Conservation (phyloP, 2,329 filamentous ascomycete genomes). For the Penicillium sp. region DNA sequence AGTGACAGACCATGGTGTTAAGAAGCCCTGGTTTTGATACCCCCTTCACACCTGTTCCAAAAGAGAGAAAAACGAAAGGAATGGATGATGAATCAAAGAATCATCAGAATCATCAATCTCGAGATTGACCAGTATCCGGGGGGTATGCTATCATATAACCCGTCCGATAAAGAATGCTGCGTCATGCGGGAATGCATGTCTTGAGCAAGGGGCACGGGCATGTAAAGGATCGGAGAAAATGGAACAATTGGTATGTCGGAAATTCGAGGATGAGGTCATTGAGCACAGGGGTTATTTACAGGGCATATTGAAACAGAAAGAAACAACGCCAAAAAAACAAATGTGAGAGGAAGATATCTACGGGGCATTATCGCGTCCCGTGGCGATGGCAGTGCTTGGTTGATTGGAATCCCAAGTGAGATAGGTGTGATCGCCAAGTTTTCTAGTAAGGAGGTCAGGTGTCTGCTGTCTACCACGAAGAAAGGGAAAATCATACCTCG, state of each 20-base stretch:
- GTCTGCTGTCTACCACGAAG: background rate
- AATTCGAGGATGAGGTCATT: slow-evolving; percentile 14
- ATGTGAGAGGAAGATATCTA: slow-evolving; percentile 7
- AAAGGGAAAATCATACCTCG: slow-evolving; percentile 59
- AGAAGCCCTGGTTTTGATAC: slow-evolving; percentile 8
- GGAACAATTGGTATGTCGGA: slow-evolving; percentile 9
- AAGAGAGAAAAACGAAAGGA: background rate
- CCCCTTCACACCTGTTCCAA: slow-evolving; percentile 8
- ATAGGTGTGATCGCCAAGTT: slow-evolving; percentile 97
- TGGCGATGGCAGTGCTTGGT: slow-evolving; percentile 54
- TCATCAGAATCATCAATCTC: background rate
- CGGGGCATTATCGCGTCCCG: slow-evolving; percentile 49
- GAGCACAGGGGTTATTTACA: slow-evolving; percentile 17
- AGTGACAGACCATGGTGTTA: slow-evolving; percentile 25
- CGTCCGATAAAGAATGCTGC: slow-evolving; percentile 16
- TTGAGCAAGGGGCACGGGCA: slow-evolving; percentile 13
- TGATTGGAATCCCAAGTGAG: slow-evolving; percentile 87
- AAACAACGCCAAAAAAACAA: background rate
- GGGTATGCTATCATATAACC: background rate
- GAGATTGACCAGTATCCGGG: background rate
- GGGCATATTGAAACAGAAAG: slow-evolving; percentile 4
- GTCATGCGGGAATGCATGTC: slow-evolving; percentile 20
- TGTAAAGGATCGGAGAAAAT: background rate
- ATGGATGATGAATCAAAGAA: background rate
- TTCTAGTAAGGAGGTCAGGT: slow-evolving; percentile 53